Evolutionary conservation across 306 rosid genomes (phyloP), one percentile per base, ranked within the genome.

Genomic region (Castanopsis chinensis): DNA sequence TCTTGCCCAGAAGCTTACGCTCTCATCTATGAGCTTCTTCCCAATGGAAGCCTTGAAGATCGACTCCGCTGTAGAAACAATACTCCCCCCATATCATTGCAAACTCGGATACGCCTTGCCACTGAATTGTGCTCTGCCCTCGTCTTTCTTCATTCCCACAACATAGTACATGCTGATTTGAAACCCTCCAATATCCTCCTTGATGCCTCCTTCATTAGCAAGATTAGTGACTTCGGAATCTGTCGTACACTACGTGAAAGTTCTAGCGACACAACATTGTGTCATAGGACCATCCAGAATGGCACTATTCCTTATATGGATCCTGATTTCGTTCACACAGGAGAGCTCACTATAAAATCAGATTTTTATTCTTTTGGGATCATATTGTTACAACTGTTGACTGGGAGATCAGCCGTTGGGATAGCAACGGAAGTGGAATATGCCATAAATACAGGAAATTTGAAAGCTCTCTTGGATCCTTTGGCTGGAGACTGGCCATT

Each of bases 401-500:
- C 91, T 1, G 89, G 91, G 30, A 86, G 57, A 69, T 49, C 86
- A 59, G 89, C 89, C 57, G 32, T 81, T 65, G 79, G 88, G 30
- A 83, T 88, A 69, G 13, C 76, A 43, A 71, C 65, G 83, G 86
- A 86, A 6, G 86, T 88, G 49, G 86, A 86, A 49, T 59, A 67
- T 35, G 83, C 83, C 35, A 32, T 88, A 69, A 86, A 80, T 17
- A 35, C 60, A 5, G 86, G 89, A 71, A 86, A 86, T 33, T 65
- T 88, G 53, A 79, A 83, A 77, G 75, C 61, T 5, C 74, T 86
- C 58, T 68, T 88, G 64, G 91, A 88, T 82, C 83, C 88, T 32
- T 83, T 77, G 81, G 91, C 88, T 20, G 91, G 91, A 58, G 88
- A 83, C 57, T 86, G 91, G 88, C 89, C 89, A 20, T 83, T 88